A percentile compares a stretch with the other conserved stretches of the same genome.
Evolutionary conservation across 371 early-diverging fungal species (phyloP).

Genomic region (Mortierella sp.): DNA sequence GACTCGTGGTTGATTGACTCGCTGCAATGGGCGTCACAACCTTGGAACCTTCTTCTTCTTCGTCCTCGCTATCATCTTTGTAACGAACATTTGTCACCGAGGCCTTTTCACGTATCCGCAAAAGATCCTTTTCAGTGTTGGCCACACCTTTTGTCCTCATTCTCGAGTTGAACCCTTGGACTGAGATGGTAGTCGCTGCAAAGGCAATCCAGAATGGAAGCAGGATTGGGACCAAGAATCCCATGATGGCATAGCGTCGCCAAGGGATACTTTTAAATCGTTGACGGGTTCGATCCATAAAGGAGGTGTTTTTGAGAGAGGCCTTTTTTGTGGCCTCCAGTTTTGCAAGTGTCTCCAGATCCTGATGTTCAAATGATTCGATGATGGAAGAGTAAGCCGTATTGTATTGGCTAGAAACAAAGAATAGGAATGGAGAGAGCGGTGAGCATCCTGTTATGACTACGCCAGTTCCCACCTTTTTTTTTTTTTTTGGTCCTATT

Average conservation of each 20-base stretch:
- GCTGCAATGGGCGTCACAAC: background rate
- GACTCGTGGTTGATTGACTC: too few species aligned
- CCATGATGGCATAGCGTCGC: slow-evolving; percentile 29
- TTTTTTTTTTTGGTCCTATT: background rate
- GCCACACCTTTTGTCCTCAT: slow-evolving; percentile 31
- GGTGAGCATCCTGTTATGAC: background rate
- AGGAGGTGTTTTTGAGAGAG: background rate
- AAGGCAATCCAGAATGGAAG: slow-evolving; percentile 40
- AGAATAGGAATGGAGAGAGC: background rate
- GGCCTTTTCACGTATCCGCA: slow-evolving; percentile 6
- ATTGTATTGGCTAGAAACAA: slow-evolving; percentile 28
- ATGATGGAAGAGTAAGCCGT: slow-evolving; percentile 38
- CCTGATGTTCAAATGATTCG: slow-evolving; percentile 37
- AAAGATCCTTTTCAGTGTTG: slow-evolving; percentile 4
- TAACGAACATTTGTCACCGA: too few species aligned
- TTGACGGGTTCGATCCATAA: background rate
- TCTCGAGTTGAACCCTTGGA: slow-evolving; percentile 34
- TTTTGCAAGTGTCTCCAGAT: slow-evolving; percentile 9
- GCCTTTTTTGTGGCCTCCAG: background rate
- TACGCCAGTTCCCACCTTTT: too few species aligned
- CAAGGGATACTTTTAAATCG: slow-evolving; percentile 17
- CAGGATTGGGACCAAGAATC: slow-evolving; percentile 32
- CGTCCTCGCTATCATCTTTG: too few species aligned
- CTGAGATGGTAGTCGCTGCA: slow-evolving; percentile 34
- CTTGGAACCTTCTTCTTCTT: background rate